These are phyloP conservation scores for Persicaria tinctoria DNA, from an alignment of 148 eudicot genomes.

Conservation along the genomic window DNA sequence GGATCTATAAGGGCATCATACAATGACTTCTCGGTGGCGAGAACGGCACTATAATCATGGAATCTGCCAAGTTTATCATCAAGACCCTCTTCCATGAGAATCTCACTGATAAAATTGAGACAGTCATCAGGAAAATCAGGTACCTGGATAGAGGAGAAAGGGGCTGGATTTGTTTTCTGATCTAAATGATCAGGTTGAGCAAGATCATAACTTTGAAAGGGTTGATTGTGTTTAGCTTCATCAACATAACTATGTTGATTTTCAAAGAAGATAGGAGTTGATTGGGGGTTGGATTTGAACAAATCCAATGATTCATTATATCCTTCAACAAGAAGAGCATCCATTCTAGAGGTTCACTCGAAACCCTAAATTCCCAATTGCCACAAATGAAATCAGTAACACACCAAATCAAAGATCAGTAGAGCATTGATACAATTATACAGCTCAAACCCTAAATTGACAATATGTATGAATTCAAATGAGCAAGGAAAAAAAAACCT, in stretches of 20 bases:
- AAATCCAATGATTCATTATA: slow-evolving; percentile 1
- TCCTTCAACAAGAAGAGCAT: slow-evolving; percentile 10
- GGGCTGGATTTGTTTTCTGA: background rate
- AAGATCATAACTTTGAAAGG: background rate
- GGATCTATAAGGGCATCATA: slow-evolving; percentile 19
- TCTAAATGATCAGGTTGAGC: background rate
- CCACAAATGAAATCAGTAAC: background rate
- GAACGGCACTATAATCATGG: slow-evolving; percentile 22
- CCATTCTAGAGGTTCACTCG: background rate
- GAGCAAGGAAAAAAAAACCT: background rate
- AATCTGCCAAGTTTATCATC: slow-evolving; percentile 14
- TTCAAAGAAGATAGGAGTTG: background rate
- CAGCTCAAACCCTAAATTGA: background rate
- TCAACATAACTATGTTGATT: background rate
- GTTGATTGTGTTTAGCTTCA: background rate
- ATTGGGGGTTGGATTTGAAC: background rate
- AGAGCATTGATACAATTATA: background rate
- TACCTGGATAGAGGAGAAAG: background rate
- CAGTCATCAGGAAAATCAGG: slow-evolving; percentile 23
- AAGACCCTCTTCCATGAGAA: slow-evolving; percentile 31
- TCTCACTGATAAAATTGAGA: slow-evolving; percentile 23
- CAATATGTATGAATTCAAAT: background rate
- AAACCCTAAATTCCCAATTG: background rate
- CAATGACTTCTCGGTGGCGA: slow-evolving; percentile 24
- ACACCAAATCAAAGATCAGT: background rate